These are phyloP conservation scores for Aspergillus udagawae DNA, from an alignment of 2,329 filamentous ascomycete genomes.

Conservation along the genomic window DNA sequence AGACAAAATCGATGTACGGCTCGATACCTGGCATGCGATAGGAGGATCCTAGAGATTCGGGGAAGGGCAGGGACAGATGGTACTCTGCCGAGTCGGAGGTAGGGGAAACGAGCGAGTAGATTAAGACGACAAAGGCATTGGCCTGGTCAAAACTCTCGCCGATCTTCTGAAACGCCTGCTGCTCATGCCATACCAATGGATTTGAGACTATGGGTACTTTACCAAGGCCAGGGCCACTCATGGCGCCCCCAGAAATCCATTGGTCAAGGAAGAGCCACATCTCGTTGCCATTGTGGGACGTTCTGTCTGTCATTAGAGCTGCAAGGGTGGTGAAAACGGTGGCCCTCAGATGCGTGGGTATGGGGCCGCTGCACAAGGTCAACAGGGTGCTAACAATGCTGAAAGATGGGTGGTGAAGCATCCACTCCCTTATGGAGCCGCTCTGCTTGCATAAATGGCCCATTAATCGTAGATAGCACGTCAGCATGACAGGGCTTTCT, in stretches of 20 bases:
- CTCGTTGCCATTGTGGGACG: slow-evolving; percentile 59
- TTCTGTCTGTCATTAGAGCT: slow-evolving; percentile 72
- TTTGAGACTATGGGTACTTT: slow-evolving; percentile 43
- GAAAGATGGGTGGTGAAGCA: slow-evolving; percentile 64
- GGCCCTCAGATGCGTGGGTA: slow-evolving; percentile 73
- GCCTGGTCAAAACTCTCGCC: slow-evolving; percentile 79
- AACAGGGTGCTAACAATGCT: slow-evolving; percentile 71
- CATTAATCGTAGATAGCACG: slow-evolving; percentile 86
- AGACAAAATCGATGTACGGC: slow-evolving; percentile 84
- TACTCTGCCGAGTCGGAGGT: slow-evolving; percentile 45
- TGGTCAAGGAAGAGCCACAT: slow-evolving; percentile 80
- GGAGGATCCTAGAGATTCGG: slow-evolving; percentile 73
- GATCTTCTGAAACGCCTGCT: slow-evolving; percentile 69
- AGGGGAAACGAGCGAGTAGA: slow-evolving; percentile 69
- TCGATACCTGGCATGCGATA: slow-evolving; percentile 84
- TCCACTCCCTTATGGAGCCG: slow-evolving; percentile 65
- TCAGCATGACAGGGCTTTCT: slow-evolving; percentile 93
- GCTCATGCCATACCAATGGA: slow-evolving; percentile 42
- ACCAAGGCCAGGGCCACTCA: slow-evolving; percentile 42
- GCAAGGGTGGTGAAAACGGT: slow-evolving; percentile 77
- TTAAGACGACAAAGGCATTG: slow-evolving; percentile 74
- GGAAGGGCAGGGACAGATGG: slow-evolving; percentile 77
- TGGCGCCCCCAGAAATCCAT: slow-evolving; percentile 63
- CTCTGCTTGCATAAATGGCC: slow-evolving; percentile 77
- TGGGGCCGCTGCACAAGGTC: slow-evolving; percentile 70